Conservation (phyloP, 345 rosid species). For the Syzygium jambos region DNA sequence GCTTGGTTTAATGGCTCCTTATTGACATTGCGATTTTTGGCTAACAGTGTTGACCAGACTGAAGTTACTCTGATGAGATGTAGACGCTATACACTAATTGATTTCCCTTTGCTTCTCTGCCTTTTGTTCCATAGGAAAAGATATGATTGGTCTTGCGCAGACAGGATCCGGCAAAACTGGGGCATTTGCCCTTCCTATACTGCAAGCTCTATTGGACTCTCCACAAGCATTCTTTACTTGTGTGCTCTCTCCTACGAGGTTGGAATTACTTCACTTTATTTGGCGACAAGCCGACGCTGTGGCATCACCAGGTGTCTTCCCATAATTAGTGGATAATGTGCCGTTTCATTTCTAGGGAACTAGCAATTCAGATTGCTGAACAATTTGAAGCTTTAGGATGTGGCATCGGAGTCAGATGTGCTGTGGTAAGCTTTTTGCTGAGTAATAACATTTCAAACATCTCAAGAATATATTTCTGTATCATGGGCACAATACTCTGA, state of each 20-base stretch:
- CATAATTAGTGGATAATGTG: neutral
- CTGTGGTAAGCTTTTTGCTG: slow-evolving; percentile 50
- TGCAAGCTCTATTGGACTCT: slow-evolving; percentile 67
- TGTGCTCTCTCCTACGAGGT: slow-evolving; percentile 94
- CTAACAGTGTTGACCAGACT: neutral
- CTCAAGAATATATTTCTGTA: neutral
- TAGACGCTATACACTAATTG: neutral
- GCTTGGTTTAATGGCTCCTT: neutral
- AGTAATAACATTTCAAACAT: neutral
- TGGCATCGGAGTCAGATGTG: slow-evolving; percentile 70
- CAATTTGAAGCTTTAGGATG: slow-evolving; percentile 92
- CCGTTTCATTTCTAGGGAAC: slow-evolving; percentile 40
- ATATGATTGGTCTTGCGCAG: slow-evolving; percentile 87
- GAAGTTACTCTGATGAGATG: neutral
- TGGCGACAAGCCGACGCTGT: neutral
- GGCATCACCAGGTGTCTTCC: neutral
- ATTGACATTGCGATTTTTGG: neutral
- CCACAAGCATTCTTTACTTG: slow-evolving; percentile 81
- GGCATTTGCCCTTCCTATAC: slow-evolving; percentile 89
- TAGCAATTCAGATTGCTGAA: slow-evolving; percentile 94
- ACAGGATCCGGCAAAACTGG: slow-evolving; percentile 97
- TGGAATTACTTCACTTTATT: neutral
- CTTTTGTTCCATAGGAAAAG: slow-evolving; percentile 46
- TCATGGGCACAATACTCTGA: neutral
- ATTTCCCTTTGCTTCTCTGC: neutral